A percentile compares a stretch with the other conserved stretches of the same genome.
phyloP scores from a whole-genome alignment of 805 yeast genomes.

The Millerozyma miso region DNA sequence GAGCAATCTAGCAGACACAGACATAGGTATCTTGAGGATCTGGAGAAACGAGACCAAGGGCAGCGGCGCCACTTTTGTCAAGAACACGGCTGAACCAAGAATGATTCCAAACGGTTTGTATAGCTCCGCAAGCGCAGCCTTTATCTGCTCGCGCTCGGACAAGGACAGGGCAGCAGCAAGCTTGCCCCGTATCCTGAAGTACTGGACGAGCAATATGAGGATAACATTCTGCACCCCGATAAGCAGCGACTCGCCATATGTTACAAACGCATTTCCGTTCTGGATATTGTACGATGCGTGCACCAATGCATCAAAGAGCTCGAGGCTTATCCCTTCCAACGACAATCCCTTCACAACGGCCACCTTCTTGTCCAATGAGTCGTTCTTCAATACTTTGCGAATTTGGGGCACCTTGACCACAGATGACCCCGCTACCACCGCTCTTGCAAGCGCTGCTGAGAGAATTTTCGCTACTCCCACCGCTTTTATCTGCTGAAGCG shows the following conservation, averaged over 20 bases:
- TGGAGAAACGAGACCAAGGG: constrained; percentile 26
- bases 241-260: constrained; percentile 38
- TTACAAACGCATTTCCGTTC: constrained; percentile 28
- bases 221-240: constrained; percentile 36
- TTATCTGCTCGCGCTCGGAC: constrained; percentile 15
- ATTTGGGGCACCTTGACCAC: constrained; percentile 40
- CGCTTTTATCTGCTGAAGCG: constrained; percentile 28
- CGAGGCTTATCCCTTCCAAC: constrained; percentile 31
- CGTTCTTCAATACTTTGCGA: constrained; percentile 27
- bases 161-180: constrained; percentile 10
- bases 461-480: constrained; percentile 32
- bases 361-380: constrained; percentile 18
- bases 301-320: constrained; percentile 31
- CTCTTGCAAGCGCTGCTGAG: constrained; percentile 28
- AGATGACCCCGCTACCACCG: constrained; percentile 35
- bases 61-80: constrained; percentile 30
- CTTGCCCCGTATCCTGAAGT: constrained; percentile 24
- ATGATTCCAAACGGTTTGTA: constrained; percentile 24
- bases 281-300: constrained; percentile 38
- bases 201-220: constrained; percentile 33
- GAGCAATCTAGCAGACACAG: constrained; percentile 35
- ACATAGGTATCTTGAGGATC: constrained; percentile 34
- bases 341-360: constrained; percentile 36
- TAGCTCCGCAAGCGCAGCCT: constrained; percentile 15
- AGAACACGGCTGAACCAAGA: constrained; percentile 22